Base-by-base conservation (phyloP, 116 monocot species). In the Cymodocea nodosa region DNA sequence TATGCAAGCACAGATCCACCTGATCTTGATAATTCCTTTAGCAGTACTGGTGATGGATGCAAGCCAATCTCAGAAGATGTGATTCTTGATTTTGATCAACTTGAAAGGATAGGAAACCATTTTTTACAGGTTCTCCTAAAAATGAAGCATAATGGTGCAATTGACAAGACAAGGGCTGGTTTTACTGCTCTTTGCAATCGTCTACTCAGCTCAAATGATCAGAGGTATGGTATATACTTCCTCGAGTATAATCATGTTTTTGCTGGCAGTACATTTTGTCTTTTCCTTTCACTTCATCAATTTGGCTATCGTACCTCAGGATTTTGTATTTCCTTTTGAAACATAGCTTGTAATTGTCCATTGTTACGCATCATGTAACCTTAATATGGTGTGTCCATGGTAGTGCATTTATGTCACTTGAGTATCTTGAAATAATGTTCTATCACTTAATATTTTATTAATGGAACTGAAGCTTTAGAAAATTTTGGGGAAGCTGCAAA, bases 101-200 rank as follows among this genome's bases (percentile, higher is more conserved):
- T 99, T 20, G 84, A 99, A 77, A 64, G 30, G 23, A 89, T 99
- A 57, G 99, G 99, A 51, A 77, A 83, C 63, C 92, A 99, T 84
- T 99, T 99, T 69, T 78, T 99, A 72, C 89, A 92, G 75, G 89
- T 99, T 73, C 99, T 99, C 71, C 74, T 99, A 54, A 99, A 89
- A 83, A 99, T 92, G 92, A 99, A 99, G 82, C 99, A 99, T 68
- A 99, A 99, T 83, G 99, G 99, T 71, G 99, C 99, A 52, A 99
- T 99, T 68, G 99, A 99, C 71, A 99, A 99, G 81, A 99, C 99
- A 35, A 92, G 99, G 70, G 99, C 99, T 60, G 99, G 99, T 20
- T 89, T 99, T 52, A 87, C 89, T 72, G 99, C 99, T 68, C 92
- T 99, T 57, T 99, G 99, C 76, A 89, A 99, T 68, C 92, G 99